Base-by-base conservation (phyloP, 306 rosid genomes). In the Clitoria ternatea region DNA sequence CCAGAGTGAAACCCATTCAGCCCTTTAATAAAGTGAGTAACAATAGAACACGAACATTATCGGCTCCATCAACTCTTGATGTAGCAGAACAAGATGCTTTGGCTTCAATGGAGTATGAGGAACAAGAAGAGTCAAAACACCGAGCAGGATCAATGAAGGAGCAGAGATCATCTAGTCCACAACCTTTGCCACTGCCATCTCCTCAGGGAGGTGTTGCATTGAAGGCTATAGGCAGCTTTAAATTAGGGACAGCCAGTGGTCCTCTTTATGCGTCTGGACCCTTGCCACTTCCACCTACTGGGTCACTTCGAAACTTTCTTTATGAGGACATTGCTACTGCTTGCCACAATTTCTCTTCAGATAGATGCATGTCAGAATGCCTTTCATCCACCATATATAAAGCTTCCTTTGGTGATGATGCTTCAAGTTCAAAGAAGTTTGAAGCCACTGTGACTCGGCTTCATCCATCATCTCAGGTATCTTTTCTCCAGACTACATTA, bases 121-220 rank as follows among this genome's bases (percentile, higher is more conserved):
- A 94, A 50, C 88, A 69, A 53, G 96, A 91, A 55, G 99, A 94
- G 70, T 69, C 81, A 3, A 90, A 64, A 81, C 49, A 79, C 79
- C 85, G 88, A 52, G 44, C 82, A 12, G 90, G 77, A 56, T 84
- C 83, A 32, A 73, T 75, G 53, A 90, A 84, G 76, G 97, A 94
- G 61, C 94, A 79, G 47, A 82, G 17, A 13, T 48, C 88, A 19
- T 81, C 96, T 15, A 86, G 82, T 70, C 90, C 97, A 18, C 97
- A 83, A 72, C 99, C 99, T 59, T 96, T 95, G 79, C 99, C 99
- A 17, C 97, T 95, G 39, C 99, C 99, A 56, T 91, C 97, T 10
- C 91, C 92, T 53, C 92, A 83, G 66, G 76, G 80, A 35, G 33
- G 68, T 71, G 76, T 69, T 78, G 66, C 75, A 19, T 77, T 95